Conservation (phyloP, 2,329 filamentous ascomycete genomes). For the Cladobotryum mycophilum region DNA sequence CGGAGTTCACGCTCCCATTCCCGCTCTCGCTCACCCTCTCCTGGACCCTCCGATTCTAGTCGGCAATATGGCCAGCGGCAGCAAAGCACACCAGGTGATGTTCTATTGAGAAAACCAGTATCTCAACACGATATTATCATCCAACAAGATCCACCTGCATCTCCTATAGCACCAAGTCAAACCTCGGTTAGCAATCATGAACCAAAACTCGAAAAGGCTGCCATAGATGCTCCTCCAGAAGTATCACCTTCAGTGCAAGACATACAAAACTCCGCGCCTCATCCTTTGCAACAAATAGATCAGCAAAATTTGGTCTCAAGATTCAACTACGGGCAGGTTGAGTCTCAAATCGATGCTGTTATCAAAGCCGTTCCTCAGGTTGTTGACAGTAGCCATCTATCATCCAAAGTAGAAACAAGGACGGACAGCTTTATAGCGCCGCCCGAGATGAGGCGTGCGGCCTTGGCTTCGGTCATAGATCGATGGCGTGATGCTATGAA, state of each 20-base stretch:
- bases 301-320: too few species aligned
- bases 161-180: background rate
- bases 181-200: background rate
- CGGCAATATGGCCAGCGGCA: slow-evolving; percentile 12
- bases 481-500: slow-evolving; percentile 15
- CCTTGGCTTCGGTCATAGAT: slow-evolving; percentile 15
- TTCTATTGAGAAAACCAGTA: slow-evolving; percentile 4
- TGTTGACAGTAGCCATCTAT: too few species aligned
- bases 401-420: background rate
- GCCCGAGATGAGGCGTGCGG: slow-evolving; percentile 1
- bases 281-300: too few species aligned
- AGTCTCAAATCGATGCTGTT: too few species aligned
- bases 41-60: slow-evolving; percentile 14
- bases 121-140: background rate
- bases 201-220: background rate
- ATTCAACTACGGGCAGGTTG: too few species aligned
- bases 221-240: background rate
- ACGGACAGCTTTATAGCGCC: background rate
- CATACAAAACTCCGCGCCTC: too few species aligned
- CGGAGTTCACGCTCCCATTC: slow-evolving; percentile 19
- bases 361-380: too few species aligned
- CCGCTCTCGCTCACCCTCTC: slow-evolving; percentile 10
- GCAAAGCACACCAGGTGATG: background rate
- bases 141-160: background rate
- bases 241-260: too few species aligned